Base-by-base conservation (phyloP, 345 rosid species). In the Eucalyptus pumila region DNA sequence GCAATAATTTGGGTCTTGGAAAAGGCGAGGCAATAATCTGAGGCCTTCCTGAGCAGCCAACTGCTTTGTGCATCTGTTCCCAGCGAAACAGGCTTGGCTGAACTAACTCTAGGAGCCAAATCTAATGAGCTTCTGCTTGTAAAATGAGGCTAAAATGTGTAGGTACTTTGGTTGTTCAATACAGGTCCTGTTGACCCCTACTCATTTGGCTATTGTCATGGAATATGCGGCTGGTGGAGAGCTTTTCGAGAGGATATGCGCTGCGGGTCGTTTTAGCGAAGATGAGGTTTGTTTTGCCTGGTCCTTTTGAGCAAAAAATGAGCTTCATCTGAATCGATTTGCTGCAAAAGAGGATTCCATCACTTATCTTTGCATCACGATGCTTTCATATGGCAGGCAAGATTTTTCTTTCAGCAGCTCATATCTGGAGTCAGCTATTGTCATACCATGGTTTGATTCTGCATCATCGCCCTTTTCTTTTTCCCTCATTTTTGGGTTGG, bases 211-310 rank as follows among this genome's bases (percentile, higher is more conserved):
- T 50, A 97, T 97, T 87, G 96, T 93, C 88, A 95, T 96, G 99
- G 99, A 97, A 91, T 95, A 97, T 88, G 98, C 99, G 24, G 95
- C 98, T 81, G 99, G 99, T 42, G 99, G 99, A 37, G 99, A 97
- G 90, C 97, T 97, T 42, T 97, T 97, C 52, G 97, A 92, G 30
- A 90, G 95, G 90, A 96, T 97, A 86, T 97, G 97, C 89, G 94
- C 94, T 47, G 97, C 97, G 8, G 97, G 98, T 91, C 95, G 99
- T 48, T 97, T 97, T 91, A 97, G 99, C 48, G 99, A 97, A 92
- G 99, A 97, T 86, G 98, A 96, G 98, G 99, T 95, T 89, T 65
- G 89, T 86, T 26, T 58, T 87, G 14, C 47, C 49, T 34, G 50
- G 85, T 13, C 4, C 50, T 87, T 87, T 17, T 21, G 49, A 12